phyloP scores from a whole-genome alignment of 2,329 filamentous ascomycete genomes.

The Cercospora sp. region DNA sequence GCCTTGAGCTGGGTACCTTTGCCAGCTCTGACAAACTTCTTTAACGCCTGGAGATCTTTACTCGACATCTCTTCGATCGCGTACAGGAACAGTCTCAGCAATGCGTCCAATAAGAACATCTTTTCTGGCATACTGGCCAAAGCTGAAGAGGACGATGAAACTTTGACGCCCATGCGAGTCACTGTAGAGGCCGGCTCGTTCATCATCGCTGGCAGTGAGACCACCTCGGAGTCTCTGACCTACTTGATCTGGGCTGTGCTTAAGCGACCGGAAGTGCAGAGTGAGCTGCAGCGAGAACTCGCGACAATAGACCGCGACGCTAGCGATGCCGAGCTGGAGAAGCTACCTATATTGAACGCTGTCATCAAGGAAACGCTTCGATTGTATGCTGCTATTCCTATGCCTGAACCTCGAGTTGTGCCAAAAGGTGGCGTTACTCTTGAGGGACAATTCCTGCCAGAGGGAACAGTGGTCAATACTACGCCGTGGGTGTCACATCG shows the following conservation, averaged over 20 bases:
- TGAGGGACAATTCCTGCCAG: slow-evolving; percentile 28
- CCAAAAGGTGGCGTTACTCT: slow-evolving; percentile 30
- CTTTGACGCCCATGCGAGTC: slow-evolving; percentile 21
- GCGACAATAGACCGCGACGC: slow-evolving; percentile 18
- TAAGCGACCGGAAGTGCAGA: slow-evolving; percentile 25
- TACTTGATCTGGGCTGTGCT: slow-evolving; percentile 36
- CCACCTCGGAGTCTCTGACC: slow-evolving; percentile 35
- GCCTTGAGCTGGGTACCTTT: background rate
- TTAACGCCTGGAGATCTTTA: background rate
- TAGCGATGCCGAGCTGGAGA: slow-evolving; percentile 28
- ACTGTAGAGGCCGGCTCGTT: slow-evolving; percentile 33
- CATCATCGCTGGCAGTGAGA: slow-evolving; percentile 37
- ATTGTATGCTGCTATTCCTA: slow-evolving; percentile 36
- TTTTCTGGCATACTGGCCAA: background rate
- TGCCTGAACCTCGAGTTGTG: slow-evolving; percentile 32
- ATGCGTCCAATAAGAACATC: background rate
- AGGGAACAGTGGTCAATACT: slow-evolving; percentile 29
- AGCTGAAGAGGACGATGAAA: background rate
- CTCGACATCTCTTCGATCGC: slow-evolving; percentile 5
- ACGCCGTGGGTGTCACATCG: slow-evolving; percentile 34
- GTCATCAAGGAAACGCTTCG: slow-evolving; percentile 35
- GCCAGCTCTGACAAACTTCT: background rate
- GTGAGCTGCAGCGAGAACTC: slow-evolving; percentile 31
- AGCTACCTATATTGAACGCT: slow-evolving; percentile 28
- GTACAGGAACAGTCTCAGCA: slow-evolving; percentile 7